Percentiles rank a stretch among this genome's conserved stretches.
Evolutionary conservation across 257 asterid species (phyloP).

Genomic region (Ligustrum vulgare): DNA sequence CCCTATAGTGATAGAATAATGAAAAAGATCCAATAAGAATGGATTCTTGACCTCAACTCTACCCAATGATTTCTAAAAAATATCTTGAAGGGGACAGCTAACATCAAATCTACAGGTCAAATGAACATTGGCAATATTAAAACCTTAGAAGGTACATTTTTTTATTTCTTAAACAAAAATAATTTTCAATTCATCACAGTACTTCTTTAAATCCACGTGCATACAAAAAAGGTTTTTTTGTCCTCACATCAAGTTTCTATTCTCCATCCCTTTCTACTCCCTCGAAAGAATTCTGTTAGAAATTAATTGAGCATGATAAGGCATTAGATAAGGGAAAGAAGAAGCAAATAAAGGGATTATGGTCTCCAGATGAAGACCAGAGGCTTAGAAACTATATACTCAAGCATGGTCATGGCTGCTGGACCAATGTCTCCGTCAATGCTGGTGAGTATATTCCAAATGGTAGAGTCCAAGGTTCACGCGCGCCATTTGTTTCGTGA

Average conservation of each 20-base stretch:
- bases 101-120: slow-evolving; percentile 16
- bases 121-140: slow-evolving; percentile 1
- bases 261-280: not conserved
- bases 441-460: slow-evolving; percentile 49
- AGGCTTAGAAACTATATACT: slow-evolving; percentile 66
- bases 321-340: slow-evolving; percentile 39
- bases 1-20: not conserved
- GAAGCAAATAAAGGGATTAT: slow-evolving; percentile 73
- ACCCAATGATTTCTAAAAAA: not conserved
- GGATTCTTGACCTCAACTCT: slow-evolving; percentile 3
- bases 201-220: slow-evolving; percentile 34
- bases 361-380: slow-evolving; percentile 90
- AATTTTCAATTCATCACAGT: slow-evolving; percentile 28
- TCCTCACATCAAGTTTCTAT: slow-evolving; percentile 24
- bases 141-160: slow-evolving; percentile 8
- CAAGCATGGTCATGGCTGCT: slow-evolving; percentile 67
- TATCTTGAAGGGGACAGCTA: slow-evolving; percentile 18
- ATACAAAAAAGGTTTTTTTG: not conserved
- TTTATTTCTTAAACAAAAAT: not conserved
- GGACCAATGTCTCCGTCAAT: slow-evolving; percentile 79
- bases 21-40: not conserved
- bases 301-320: slow-evolving; percentile 41
- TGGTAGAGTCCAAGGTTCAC: not conserved
- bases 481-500: too few species aligned
- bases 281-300: not conserved